These are phyloP conservation scores for Gossypium mustelinum DNA, from an alignment of 345 rosid species.

Conservation along the genomic window DNA sequence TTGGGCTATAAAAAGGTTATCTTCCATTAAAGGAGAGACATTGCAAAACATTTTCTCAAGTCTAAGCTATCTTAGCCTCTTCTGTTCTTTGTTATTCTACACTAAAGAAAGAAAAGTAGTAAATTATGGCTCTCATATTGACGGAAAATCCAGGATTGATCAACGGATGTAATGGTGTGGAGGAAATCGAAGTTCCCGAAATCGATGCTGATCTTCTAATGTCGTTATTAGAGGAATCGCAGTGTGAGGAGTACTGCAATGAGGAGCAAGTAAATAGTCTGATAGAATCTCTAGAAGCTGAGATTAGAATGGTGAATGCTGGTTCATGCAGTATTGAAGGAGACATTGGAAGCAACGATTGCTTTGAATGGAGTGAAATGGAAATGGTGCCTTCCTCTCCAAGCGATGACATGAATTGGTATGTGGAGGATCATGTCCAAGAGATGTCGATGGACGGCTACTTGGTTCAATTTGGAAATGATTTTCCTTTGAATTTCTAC, in stretches of 20 bases:
- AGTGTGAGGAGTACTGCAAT: constrained; percentile 3
- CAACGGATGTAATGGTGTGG: neutral
- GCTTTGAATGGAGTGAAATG: constrained; percentile 25
- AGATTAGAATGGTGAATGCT: neutral
- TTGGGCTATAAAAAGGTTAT: neutral
- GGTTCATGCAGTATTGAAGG: neutral
- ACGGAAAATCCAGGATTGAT: neutral
- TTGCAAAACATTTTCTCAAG: neutral
- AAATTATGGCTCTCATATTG: constrained; percentile 2
- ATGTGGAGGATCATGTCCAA: constrained; percentile 31
- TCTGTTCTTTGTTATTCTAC: neutral
- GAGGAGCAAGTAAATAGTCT: constrained; percentile 11
- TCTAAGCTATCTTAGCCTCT: neutral
- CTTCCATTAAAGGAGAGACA: neutral
- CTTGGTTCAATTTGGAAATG: constrained; percentile 30
- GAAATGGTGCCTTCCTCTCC: constrained; percentile 32
- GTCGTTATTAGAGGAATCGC: constrained; percentile 16
- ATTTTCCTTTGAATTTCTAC: constrained; percentile 27
- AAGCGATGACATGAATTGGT: constrained; percentile 49
- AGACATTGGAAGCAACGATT: neutral
- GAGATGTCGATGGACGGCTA: constrained; percentile 24
- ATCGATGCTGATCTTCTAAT: neutral
- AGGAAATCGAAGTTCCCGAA: neutral
- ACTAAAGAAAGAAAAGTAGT: neutral
- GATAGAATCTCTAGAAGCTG: constrained; percentile 2